Base-by-base conservation (phyloP, 768 basidiomycete species). In the Amanita exitialis region DNA sequence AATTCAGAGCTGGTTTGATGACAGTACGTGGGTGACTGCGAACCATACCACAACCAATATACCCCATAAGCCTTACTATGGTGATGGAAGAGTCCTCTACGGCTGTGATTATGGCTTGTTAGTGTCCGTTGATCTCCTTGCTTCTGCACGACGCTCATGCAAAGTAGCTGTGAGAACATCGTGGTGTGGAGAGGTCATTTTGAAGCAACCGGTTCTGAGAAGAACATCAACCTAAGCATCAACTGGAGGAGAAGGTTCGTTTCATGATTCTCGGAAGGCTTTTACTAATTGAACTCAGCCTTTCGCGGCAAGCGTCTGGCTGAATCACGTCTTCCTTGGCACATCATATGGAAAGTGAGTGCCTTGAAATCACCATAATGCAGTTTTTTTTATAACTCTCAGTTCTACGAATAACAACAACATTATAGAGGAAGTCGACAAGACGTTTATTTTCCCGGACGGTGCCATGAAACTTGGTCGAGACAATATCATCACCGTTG, bases 101-200 rank as follows among this genome's bases (percentile, higher is more conserved):
- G 88, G 86, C 1, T 90, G 88, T 59, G 90, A 91, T 64, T 92
- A 92, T 63, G 85, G 80, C 52, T 92, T 82, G 87, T 90, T 53
- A 64, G 83, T 64, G n/a, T 13, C 16, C 30, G 36, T 36, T 35
- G 53, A 39, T 30, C 23, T 27, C 30, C 30, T 38, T 18, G 6
- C 47, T 20, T 36, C 28, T 23, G 2, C 6, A 18, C 20, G 15
- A 25, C 30, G 15, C 16, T 38, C 27, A n/a, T n/a, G 28, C 36
- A 59, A 35, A 61, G 44, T 44, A 90, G 89, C 67, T 90, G 89
- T 55, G 89, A 91, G 65, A 89, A 89, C 58, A 70, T 76, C 5
- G 83, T 90, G 27, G 68, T 92, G 12, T 91, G 86, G 86, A 75
- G 86, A 28, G 90, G 90, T 1, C 84, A 90, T 63, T 92, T 92